Conservation (phyloP, 495 filamentous ascomycete genomes). For the Pseudomonodictys pantanalensis region DNA sequence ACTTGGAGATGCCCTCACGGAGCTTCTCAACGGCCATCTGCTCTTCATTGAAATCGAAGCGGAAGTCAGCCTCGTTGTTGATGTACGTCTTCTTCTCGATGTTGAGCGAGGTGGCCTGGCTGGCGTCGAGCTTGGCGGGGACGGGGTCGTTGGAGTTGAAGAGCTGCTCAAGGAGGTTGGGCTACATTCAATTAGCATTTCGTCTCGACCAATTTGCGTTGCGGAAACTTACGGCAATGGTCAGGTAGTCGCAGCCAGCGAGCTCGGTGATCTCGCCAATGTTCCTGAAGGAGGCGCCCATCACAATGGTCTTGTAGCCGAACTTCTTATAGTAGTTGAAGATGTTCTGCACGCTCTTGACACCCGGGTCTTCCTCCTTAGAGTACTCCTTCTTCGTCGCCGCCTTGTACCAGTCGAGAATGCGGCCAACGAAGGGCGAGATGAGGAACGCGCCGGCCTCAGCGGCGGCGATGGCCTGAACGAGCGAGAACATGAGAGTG, state of each 20-base stretch:
- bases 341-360: conserved; percentile 91
- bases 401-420: conserved; percentile 99
- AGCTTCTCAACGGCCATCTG: conserved; percentile 99
- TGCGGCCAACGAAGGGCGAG: conserved; percentile 98
- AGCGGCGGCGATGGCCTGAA: conserved; percentile 93
- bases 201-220: not conserved
- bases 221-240: conserved; percentile 73
- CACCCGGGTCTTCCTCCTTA: conserved; percentile 88
- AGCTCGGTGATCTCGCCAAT: conserved; percentile 95
- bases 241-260: conserved; percentile 97
- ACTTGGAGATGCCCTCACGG: conserved; percentile 97
- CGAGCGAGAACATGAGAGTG: conserved; percentile 96
- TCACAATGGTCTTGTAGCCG: conserved; percentile 98
- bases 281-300: conserved; percentile 98
- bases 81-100: conserved; percentile 90
- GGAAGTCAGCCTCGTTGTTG: conserved; percentile 83
- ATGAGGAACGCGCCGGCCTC: conserved; percentile 98
- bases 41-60: conserved; percentile 99
- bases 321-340: conserved; percentile 99
- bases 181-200: conserved; percentile 48
- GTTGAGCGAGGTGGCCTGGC: conserved; percentile 61
- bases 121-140: conserved; percentile 86
- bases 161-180: conserved; percentile 90
- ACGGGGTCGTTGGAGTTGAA: conserved; percentile 74
- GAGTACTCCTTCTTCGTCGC: conserved; percentile 88